phyloP scores from a whole-genome alignment of 1,139 yeast species.

The Schwanniomyces etchellsii region DNA sequence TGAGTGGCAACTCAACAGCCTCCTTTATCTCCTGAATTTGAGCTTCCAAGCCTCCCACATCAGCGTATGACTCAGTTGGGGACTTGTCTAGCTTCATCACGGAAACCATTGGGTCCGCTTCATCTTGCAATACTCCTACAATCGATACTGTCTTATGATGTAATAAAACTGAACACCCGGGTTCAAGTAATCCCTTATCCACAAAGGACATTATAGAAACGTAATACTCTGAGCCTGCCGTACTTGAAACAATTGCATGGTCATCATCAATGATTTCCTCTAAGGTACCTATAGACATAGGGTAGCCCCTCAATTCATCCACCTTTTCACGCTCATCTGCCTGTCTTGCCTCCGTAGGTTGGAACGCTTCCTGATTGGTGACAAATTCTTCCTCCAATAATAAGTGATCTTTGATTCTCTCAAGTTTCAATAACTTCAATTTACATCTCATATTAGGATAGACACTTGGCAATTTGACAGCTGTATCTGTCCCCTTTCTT shows the following conservation, averaged over 20 bases:
- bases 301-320: constrained; percentile 93
- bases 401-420: constrained; percentile 93
- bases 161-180: constrained; percentile 94
- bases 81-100: constrained; percentile 98
- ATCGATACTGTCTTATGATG: constrained; percentile 94
- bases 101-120: constrained; percentile 95
- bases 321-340: constrained; percentile 94
- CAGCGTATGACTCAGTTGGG: constrained; percentile 95
- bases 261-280: constrained; percentile 98
- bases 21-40: constrained; percentile 98
- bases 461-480: constrained; percentile 81
- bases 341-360: constrained; percentile 95
- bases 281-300: constrained; percentile 93
- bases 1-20: constrained; percentile 93
- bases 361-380: constrained; percentile 87
- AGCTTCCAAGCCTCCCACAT: constrained; percentile 92
- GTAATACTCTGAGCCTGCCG: constrained; percentile 96
- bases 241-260: constrained; percentile 94
- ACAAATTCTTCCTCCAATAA: constrained; percentile 95
- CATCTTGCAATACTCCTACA: constrained; percentile 92
- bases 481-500: constrained; percentile 89
- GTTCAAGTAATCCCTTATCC: constrained; percentile 91
- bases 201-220: constrained; percentile 96
- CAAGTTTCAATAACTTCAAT: constrained; percentile 83
- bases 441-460: constrained; percentile 93